phyloP scores from a whole-genome alignment of 2,329 filamentous ascomycete genomes.

The Akanthomyces lecanii region DNA sequence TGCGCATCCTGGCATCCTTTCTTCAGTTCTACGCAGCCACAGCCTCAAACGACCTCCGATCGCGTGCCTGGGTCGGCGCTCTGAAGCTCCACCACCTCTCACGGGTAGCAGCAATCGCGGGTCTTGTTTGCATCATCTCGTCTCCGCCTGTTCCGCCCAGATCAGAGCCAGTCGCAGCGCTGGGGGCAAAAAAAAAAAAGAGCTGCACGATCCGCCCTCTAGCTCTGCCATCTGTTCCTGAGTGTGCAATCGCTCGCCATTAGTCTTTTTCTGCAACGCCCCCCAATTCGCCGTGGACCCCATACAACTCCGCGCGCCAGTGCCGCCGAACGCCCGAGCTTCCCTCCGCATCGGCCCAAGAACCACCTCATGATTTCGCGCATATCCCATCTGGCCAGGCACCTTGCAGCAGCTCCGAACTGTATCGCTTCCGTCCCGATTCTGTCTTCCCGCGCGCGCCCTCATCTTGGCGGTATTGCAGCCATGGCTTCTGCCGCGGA shows the following conservation, averaged over 20 bases:
- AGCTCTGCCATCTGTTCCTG: not conserved
- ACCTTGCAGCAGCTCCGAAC: slow-evolving; percentile 45
- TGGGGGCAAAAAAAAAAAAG: not conserved
- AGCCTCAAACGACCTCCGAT: not conserved
- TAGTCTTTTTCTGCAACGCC: not conserved
- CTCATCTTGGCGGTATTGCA: slow-evolving; percentile 20
- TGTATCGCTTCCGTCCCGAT: slow-evolving; percentile 29
- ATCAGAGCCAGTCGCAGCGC: slow-evolving; percentile 4
- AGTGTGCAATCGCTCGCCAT: not conserved
- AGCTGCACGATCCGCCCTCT: not conserved
- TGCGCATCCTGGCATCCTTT: not conserved
- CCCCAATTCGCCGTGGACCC: no score
- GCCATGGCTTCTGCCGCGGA: slow-evolving; percentile 48
- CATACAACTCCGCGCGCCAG: not conserved
- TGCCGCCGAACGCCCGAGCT: not conserved
- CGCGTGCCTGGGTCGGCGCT: not conserved
- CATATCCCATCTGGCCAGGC: slow-evolving; percentile 67
- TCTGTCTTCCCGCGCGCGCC: slow-evolving; percentile 18
- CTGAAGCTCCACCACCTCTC: not conserved
- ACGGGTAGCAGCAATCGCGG: slow-evolving; percentile 9
- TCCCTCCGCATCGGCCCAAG: not conserved
- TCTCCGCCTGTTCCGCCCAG: not conserved
- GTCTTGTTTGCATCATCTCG: slow-evolving; percentile 12
- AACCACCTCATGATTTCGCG: slow-evolving; percentile 64
- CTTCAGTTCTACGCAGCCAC: not conserved